Evolutionary conservation across 768 basidiomycete genomes (phyloP), one percentile per base, ranked within the genome.

Genomic region (Phallus indusiatus): DNA sequence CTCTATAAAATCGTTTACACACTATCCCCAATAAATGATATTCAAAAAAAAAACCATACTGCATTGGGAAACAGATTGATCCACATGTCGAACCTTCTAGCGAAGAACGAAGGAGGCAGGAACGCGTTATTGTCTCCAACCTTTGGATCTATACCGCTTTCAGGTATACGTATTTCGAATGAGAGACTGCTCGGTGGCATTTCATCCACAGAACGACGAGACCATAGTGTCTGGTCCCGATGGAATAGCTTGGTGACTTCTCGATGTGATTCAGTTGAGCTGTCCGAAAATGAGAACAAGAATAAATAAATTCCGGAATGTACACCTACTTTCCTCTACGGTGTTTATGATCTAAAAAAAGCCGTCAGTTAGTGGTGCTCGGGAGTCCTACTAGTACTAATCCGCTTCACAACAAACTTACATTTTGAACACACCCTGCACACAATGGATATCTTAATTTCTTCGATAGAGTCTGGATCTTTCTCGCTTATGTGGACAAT

Each of bases 401-500:
- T 42, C n/a, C 12, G 42, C n/a, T 42, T 12, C 42, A 42, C 42
- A 7, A 28, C 12, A 17, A 11, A 59, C 57, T 35, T 28, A 59
- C 57, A 22, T 6, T 17, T 20, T 5, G 57, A 59, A 33, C 49
- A 48, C 12, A 59, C 49, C 7, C 22, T 28, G 22, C 57, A 59
- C 5, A 59, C 22, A 11, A 59, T 16, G 16, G 57, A 59, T 7
- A 59, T 28, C 22, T 59, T 20, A 14, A 59, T 47, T 20, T 59
- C 49, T 4, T 51, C 16, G 34, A 53, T 53, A 14, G 16, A 18
- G 10, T 59, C 49, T 7, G 18, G 48, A 18, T 59, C 49, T 21
- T 59, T 59, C 17, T 48, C 36, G 11, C 57, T 51, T 34, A 59
- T 35, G 18, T 28, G 57, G 18, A 59, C 24, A 10, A 59, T 52